phyloP scores from a whole-genome alignment of 495 filamentous ascomycete species.

The Hyaloscypha variabilis region DNA sequence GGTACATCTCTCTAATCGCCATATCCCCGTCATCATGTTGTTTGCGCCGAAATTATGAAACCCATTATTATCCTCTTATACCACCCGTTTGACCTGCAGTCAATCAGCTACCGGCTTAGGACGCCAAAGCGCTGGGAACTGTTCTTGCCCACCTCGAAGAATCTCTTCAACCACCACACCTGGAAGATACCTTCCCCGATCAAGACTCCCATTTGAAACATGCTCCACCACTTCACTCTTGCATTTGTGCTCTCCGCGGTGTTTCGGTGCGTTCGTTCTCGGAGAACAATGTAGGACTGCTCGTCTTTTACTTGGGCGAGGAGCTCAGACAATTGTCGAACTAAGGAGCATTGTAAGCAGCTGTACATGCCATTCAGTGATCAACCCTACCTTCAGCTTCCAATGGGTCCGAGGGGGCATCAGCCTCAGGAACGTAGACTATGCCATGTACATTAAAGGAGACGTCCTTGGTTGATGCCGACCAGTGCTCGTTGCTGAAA shows the following conservation, averaged over 20 bases:
- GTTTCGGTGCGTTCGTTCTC: conserved; percentile 95
- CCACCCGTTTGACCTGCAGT: conserved; percentile 38
- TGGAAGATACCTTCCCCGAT: conserved; percentile 94
- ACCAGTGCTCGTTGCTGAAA: conserved; percentile 98
- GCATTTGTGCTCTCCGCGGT: conserved; percentile 98
- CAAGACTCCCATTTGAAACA: conserved; percentile 91
- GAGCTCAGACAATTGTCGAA: conserved; percentile 82
- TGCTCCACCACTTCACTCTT: conserved; percentile 98
- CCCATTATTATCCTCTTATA: conserved; percentile 20
- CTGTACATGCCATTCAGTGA: neutral
- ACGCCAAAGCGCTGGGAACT: conserved; percentile 29
- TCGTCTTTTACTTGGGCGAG: conserved; percentile 94
- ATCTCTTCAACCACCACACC: conserved; percentile 98
- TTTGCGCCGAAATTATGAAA: conserved; percentile 26
- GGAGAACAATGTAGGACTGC: conserved; percentile 93
- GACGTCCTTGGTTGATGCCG: conserved; percentile 90
- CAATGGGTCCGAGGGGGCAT: conserved; percentile 82
- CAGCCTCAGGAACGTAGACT: conserved; percentile 91
- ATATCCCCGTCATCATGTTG: conserved; percentile 16
- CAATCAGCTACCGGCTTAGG: conserved; percentile 31
- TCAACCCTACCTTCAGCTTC: conserved; percentile 74
- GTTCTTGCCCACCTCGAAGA: conserved; percentile 81
- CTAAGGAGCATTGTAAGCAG: conserved; percentile 43
- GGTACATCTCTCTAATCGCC: conserved; percentile 14
- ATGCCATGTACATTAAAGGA: conserved; percentile 99